Evolutionary conservation across 805 yeast genomes (phyloP), one percentile per base, ranked within the genome.

Genomic region (Cyberlindnera americana): DNA sequence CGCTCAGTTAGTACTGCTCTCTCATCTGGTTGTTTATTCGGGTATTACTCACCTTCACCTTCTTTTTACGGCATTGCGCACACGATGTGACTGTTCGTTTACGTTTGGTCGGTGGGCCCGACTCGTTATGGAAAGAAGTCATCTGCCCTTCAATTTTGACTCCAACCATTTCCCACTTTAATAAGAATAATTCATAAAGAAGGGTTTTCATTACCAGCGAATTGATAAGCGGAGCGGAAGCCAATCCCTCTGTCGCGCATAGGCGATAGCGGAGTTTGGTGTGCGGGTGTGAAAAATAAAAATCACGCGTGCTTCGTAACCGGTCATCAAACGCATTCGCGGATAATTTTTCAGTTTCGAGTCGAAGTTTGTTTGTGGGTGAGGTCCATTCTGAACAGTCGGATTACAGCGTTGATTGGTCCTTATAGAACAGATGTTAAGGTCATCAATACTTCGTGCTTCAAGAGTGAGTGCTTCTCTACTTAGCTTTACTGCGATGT

Each of bases 61-160:
- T 56, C 46, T 49, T 52, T 44, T 40, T 43, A 6, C 60, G 49
- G 27, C 60, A 56, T 42, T 50, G 50, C 7, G 56, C 38, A 26
- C 60, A 56, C 12, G 59, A 50, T 0, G 51, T 51, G 13, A 47
- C 50, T 0, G 52, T 38, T 21, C 57, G 40, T 27, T 48, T 52
- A 17, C 59, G 37, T 43, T 55, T 55, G 19, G 33, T 18, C 3
- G 52, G 49, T 7, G 56, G 49, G 0, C 52, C 52, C 3, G 31
- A 18, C 14, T 40, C 40, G 41, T 41, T 41, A 19, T 30, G 36
- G 37, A 41, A 41, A 13, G 29, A 19, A 15, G 35, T 16, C 17
- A 14, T 8, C 16, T 12, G 13, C 27, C n/a, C n/a, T 25, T 22
- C 31, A 7, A 14, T 3, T 18, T 36, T 36, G 25, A 22, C 11